A percentile compares a stretch with the other conserved stretches of the same genome.
These are phyloP conservation scores for Delonix regia DNA, from an alignment of 306 rosid species.

Conservation along the genomic window DNA sequence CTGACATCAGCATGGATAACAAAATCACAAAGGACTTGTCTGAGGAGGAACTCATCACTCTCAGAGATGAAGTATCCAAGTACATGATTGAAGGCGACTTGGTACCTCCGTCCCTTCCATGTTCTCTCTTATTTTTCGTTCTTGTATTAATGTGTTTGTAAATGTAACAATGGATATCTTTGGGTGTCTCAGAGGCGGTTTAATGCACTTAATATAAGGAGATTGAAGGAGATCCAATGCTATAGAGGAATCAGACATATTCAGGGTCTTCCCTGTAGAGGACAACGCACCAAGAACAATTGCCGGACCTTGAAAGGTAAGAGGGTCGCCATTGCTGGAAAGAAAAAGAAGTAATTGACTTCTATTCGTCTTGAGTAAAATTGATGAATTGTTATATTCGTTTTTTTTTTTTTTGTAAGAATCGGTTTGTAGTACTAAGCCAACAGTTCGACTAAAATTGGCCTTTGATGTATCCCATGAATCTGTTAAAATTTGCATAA, in stretches of 20 bases:
- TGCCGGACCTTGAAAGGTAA: conserved; percentile 88
- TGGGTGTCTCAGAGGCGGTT: conserved; percentile 71
- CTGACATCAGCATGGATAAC: conserved; percentile 73
- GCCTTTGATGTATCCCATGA: neutral
- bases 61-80: conserved; percentile 88
- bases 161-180: neutral
- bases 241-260: conserved; percentile 89
- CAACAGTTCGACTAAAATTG: neutral
- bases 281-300: conserved; percentile 92
- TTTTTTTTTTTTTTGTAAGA: conserved; percentile 25
- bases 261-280: conserved; percentile 93
- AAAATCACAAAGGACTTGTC: conserved; percentile 82
- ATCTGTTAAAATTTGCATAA: neutral
- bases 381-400: conserved; percentile 1
- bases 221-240: conserved; percentile 91
- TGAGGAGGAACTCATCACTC: conserved; percentile 73
- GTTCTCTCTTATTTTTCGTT: neutral
- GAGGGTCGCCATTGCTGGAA: conserved; percentile 66
- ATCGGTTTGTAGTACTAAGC: neutral
- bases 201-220: conserved; percentile 83
- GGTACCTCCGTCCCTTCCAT: conserved; percentile 43
- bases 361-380: neutral
- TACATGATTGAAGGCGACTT: conserved; percentile 90
- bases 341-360: conserved; percentile 49
- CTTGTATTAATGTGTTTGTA: neutral